Evolutionary conservation across 805 yeast species (phyloP), one percentile per base, ranked within the genome.

Genomic region (Metschnikowia rubicola): DNA sequence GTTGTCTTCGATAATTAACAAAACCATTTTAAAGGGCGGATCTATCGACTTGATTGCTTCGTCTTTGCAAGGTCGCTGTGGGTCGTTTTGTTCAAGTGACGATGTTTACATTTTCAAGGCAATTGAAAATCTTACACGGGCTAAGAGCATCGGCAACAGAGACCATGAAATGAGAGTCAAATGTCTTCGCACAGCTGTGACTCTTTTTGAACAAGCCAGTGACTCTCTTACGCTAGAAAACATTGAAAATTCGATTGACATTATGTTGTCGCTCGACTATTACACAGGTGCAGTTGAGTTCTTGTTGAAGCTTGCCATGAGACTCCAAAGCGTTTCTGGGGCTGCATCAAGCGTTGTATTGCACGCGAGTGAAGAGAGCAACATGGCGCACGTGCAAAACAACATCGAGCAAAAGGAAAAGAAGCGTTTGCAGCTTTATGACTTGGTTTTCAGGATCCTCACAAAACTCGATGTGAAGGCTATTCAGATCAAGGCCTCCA

Each of bases 81-180:
- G 96, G 1, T 83, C 96, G 0, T 94, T 90, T 66, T 94, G 98
- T 61, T 88, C 97, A 0, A 81, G 96, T 12, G 88, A 86, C 55
- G 99, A 94, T 66, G 97, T 94, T 28, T 77, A 90, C 50, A 88
- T 94, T 11, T 94, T 91, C 74, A 86, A 92, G 65, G 98, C 97
- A 0, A 83, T 90, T 57, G 99, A 94, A 64, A 90, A 86, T 63
- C 73, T 94, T 58, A 86, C 92, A 47, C 83, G 85, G 57, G 97
- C 98, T 1, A 86, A 84, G 58, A 86, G 82, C 47, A 79, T 82
- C 50, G 88, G 88, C 2, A 65, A 73, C 26, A 79, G 79, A 53
- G 96, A 91, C 61, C 76, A 77, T 36, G 97, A 91, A 44, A 64
- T 77, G 54, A 78, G 84, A 44, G 69, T 79, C 49, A 75, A 79